A percentile compares a stretch with the other conserved stretches of the same genome.
Evolutionary conservation across 768 basidiomycete species (phyloP).

Genomic region (Baorangia bicolor): DNA sequence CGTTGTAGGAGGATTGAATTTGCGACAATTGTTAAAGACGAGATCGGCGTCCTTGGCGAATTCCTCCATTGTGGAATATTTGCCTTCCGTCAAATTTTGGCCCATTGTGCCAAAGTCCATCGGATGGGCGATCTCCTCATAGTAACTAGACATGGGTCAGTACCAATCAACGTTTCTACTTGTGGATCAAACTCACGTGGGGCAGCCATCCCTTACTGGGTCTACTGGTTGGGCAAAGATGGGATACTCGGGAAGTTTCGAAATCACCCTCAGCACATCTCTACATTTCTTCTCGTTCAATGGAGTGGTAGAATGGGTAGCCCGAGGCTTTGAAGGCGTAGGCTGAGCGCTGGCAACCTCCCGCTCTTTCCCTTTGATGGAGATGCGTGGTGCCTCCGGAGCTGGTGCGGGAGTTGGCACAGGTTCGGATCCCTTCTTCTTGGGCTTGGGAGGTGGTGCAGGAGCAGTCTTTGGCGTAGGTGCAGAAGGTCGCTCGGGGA

Average conservation of each 20-base stretch:
- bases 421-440: conserved; percentile 42
- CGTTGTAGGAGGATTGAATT: conserved; percentile 86
- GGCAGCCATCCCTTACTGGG: conserved; percentile 78
- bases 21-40: conserved; percentile 85
- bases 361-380: conserved; percentile 75
- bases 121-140: conserved; percentile 85
- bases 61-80: conserved; percentile 79
- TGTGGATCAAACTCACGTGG: conserved; percentile 62
- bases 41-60: conserved; percentile 80
- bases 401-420: conserved; percentile 17
- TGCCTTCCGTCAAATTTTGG: conserved; percentile 59
- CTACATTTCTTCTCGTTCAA: conserved; percentile 84
- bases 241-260: conserved; percentile 60
- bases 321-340: conserved; percentile 39
- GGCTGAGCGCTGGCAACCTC: conserved; percentile 42
- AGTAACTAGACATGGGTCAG: conserved; percentile 56
- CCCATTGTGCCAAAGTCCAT: conserved; percentile 92
- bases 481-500: conserved; percentile 33
- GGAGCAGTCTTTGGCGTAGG: conserved; percentile 26
- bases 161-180: neutral
- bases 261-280: conserved; percentile 60
- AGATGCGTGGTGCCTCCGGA: conserved; percentile 36
- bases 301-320: conserved; percentile 42
- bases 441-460: conserved; percentile 35
- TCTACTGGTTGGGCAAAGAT: conserved; percentile 86